Conservation (phyloP, 2,329 filamentous ascomycete species). For the Epichloe festucae region DNA sequence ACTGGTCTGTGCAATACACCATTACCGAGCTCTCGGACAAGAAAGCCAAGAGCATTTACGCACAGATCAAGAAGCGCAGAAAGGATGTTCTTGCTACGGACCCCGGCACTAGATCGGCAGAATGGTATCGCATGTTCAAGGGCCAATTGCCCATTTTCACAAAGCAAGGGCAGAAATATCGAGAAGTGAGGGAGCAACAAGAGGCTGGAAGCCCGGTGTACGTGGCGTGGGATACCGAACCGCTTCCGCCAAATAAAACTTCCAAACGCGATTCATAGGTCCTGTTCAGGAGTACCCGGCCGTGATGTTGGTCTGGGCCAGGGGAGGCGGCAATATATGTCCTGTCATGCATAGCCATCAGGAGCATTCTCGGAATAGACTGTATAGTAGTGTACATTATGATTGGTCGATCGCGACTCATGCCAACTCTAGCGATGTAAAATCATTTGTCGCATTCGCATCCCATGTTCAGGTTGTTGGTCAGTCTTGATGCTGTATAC, state of each 20-base stretch:
- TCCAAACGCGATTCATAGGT: not conserved
- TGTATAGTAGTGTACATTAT: conserved; percentile 2
- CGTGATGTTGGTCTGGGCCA: too few relatives aligned
- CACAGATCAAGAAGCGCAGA: conserved; percentile 42
- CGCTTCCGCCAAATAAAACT: conserved; percentile 9
- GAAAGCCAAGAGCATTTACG: conserved; percentile 40
- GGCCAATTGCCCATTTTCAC: conserved; percentile 30
- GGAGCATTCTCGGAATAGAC: not conserved
- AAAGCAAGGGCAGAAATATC: conserved; percentile 43
- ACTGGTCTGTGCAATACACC: conserved; percentile 72
- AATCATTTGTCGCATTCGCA: not conserved
- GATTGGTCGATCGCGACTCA: not conserved
- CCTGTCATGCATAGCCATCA: not conserved
- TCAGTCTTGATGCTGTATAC: too few relatives aligned
- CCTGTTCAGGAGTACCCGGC: too few relatives aligned
- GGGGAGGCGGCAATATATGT: too few relatives aligned
- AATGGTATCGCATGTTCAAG: conserved; percentile 34
- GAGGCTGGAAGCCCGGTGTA: conserved; percentile 34
- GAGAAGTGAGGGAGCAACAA: conserved; percentile 38
- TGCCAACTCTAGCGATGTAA: not conserved
- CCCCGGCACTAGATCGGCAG: conserved; percentile 25
- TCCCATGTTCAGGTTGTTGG: not conserved
- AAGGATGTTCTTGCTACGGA: conserved; percentile 29
- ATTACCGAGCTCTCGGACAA: conserved; percentile 45
- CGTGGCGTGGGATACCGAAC: conserved; percentile 30